phyloP scores from a whole-genome alignment of 352 stramenopile species.

The Sclerospora graminicola region DNA sequence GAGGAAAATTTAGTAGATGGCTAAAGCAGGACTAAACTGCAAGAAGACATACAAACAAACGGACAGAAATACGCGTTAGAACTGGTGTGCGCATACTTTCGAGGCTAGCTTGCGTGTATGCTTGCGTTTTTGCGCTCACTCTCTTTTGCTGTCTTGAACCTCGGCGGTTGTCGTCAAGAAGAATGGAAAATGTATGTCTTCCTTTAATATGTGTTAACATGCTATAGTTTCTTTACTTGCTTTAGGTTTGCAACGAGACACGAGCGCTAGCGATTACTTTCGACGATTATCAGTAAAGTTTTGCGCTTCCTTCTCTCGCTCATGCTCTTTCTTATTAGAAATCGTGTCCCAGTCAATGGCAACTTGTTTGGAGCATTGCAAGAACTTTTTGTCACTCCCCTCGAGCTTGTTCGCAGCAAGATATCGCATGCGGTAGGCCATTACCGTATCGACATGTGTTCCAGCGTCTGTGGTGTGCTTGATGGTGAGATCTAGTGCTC shows the following conservation, averaged over 20 bases:
- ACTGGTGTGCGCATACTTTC: not conserved
- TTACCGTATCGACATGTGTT: constrained; percentile 83
- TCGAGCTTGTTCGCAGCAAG: constrained; percentile 79
- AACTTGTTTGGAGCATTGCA: constrained; percentile 84
- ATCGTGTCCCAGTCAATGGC: constrained; percentile 84
- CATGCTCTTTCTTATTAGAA: constrained; percentile 85
- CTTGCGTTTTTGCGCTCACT: constrained; percentile 6
- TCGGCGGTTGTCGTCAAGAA: constrained; percentile 5
- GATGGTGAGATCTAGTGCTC: constrained; percentile 82
- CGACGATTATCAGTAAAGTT: constrained; percentile 27
- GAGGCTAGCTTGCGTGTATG: constrained; percentile 2
- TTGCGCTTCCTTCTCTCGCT: constrained; percentile 69
- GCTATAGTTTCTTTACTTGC: not conserved
- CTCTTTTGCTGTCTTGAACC: too few relatives aligned
- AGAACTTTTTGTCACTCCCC: constrained; percentile 83
- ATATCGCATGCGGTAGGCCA: constrained; percentile 83
- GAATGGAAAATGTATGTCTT: too few relatives aligned
- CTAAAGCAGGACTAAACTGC: constrained; percentile 7
- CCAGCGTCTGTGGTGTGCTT: constrained; percentile 80
- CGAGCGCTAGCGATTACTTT: constrained; percentile 47
- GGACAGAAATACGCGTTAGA: constrained; percentile 6
- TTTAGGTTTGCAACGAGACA: constrained; percentile 3
- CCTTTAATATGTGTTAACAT: constrained; percentile 16
- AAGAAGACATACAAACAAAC: constrained; percentile 6
- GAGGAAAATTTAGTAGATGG: constrained; percentile 11